Percentiles rank a stretch among this genome's conserved stretches.
Evolutionary conservation across 1,284 basidiomycete species (phyloP).

Genomic region (Singerocomus inundabilis): DNA sequence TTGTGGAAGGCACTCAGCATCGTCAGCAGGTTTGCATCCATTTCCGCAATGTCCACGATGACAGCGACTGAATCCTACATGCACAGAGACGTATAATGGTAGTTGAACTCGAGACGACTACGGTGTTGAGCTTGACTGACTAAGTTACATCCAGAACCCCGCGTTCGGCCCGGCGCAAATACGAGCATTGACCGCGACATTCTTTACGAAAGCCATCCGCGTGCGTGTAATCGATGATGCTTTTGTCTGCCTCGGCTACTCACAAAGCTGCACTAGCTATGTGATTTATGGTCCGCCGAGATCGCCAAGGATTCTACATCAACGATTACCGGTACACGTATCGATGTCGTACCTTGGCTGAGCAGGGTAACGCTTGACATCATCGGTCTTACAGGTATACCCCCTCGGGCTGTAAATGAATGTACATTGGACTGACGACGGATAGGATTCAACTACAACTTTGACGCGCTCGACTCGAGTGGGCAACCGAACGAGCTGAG

Average conservation of each 20-base stretch:
- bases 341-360: conserved; percentile 57
- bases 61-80: not conserved
- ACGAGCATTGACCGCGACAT: conserved; percentile 52
- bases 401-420: not conserved
- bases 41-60: not conserved
- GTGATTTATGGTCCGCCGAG: conserved; percentile 43
- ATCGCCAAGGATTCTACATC: conserved; percentile 26
- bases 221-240: conserved; percentile 29
- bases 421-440: not conserved
- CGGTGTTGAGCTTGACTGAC: not conserved
- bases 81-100: conserved; percentile 26
- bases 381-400: conserved; percentile 61
- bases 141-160: conserved; percentile 44
- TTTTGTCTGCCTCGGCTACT: not conserved
- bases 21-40: conserved; percentile 25
- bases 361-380: conserved; percentile 62
- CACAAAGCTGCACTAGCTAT: conserved; percentile 35
- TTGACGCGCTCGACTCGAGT: conserved; percentile 46
- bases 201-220: conserved; percentile 50
- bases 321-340: conserved; percentile 7
- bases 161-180: conserved; percentile 55
- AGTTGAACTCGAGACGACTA: not conserved
- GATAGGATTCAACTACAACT: conserved; percentile 65
- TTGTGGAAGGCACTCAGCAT: conserved; percentile 22
- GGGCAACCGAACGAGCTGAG: conserved; percentile 45